phyloP scores from a whole-genome alignment of 352 stramenopile species.

The Globisporangium camurandrum region DNA sequence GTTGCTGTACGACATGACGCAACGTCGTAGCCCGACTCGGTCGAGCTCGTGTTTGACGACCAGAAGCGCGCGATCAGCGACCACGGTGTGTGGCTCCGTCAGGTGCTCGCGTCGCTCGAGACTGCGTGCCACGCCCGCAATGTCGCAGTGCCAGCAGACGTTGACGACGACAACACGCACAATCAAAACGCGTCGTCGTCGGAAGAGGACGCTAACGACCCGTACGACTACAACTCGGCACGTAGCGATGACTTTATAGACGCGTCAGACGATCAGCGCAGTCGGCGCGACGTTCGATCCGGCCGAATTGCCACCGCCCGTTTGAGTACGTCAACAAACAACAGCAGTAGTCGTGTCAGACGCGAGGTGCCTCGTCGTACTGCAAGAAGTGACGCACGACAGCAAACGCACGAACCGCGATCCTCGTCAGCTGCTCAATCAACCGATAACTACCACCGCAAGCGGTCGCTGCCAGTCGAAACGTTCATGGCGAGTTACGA shows the following conservation, averaged over 20 bases:
- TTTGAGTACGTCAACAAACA: no score
- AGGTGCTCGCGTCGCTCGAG: slow-evolving; percentile 22
- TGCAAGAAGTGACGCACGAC: no score
- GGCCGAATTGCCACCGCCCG: no score
- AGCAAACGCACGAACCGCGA: no score
- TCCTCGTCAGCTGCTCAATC: no score
- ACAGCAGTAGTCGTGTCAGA: no score
- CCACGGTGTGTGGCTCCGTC: slow-evolving; percentile 46
- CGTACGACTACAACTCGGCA: slow-evolving; percentile 9
- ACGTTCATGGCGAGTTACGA: slow-evolving; percentile 10
- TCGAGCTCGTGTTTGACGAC: slow-evolving; percentile 35
- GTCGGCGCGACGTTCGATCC: no score
- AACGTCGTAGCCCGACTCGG: slow-evolving; percentile 10
- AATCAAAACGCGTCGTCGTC: not conserved
- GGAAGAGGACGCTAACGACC: slow-evolving; percentile 17
- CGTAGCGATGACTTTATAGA: no score
- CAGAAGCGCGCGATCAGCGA: slow-evolving; percentile 40
- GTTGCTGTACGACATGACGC: not conserved
- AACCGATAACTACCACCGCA: not conserved
- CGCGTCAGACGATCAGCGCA: not conserved
- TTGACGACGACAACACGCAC: not conserved
- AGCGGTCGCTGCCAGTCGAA: slow-evolving; percentile 3
- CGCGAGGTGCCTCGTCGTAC: no score
- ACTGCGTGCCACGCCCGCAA: slow-evolving; percentile 20
- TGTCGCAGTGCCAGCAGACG: slow-evolving; percentile 12